A percentile compares a stretch with the other conserved stretches of the same genome.
phyloP scores from a whole-genome alignment of 352 stramenopile genomes.

The Phytophthora syringae region DNA sequence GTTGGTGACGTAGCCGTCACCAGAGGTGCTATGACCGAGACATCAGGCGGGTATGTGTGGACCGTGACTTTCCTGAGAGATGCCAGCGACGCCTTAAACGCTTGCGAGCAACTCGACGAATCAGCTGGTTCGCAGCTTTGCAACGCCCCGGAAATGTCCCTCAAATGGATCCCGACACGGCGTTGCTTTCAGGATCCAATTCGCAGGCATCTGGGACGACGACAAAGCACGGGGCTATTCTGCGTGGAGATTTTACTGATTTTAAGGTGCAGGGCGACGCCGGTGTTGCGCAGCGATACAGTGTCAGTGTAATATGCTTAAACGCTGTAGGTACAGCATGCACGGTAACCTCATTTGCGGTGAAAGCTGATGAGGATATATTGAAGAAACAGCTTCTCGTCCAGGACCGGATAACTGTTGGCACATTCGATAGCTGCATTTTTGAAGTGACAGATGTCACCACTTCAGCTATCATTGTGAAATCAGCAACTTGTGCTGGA shows the following conservation, averaged over 20 bases:
- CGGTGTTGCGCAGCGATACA: slow-evolving; percentile 51
- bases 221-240: slow-evolving; percentile 71
- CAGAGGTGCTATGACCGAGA: slow-evolving; percentile 79
- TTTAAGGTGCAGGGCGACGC: slow-evolving; percentile 88
- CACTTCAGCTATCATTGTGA: slow-evolving; percentile 37
- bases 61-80: slow-evolving; percentile 95
- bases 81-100: slow-evolving; percentile 36
- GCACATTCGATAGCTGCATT: slow-evolving; percentile 53
- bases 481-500: slow-evolving; percentile 27
- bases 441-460: slow-evolving; percentile 45
- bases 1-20: slow-evolving; percentile 94
- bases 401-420: slow-evolving; percentile 66
- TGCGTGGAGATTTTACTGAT: slow-evolving; percentile 89
- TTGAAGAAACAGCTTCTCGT: slow-evolving; percentile 42
- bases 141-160: slow-evolving; percentile 94
- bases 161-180: slow-evolving; percentile 57
- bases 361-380: slow-evolving; percentile 30
- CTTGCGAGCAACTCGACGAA: slow-evolving; percentile 75
- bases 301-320: slow-evolving; percentile 16
- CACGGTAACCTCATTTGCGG: slow-evolving; percentile 14
- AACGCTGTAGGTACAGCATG: slow-evolving; percentile 8
- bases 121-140: slow-evolving; percentile 70
- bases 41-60: slow-evolving; percentile 95
- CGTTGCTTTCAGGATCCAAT: slow-evolving; percentile 41
- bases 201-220: slow-evolving; percentile 29